Evolutionary conservation across 2,329 filamentous ascomycete genomes (phyloP).

Genomic region (Metarhizium anisopliae): DNA sequence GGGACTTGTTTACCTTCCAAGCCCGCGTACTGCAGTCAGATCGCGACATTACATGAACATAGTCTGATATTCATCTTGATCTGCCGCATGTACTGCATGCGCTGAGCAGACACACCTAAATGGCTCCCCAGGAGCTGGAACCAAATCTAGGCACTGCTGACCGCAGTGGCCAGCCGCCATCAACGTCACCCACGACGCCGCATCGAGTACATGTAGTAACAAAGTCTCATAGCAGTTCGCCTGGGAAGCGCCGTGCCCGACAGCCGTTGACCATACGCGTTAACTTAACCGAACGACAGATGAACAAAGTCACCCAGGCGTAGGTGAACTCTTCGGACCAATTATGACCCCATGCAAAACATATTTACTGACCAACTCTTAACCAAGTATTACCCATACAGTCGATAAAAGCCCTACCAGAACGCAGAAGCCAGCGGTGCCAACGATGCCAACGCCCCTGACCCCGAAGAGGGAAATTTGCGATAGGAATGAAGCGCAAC

Average conservation of each 20-base stretch:
- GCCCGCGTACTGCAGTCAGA: too few species aligned
- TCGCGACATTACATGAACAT: too few species aligned
- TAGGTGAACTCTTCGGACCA: slow-evolving; percentile 17
- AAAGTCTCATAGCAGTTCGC: slow-evolving; percentile 22
- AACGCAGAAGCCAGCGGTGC: slow-evolving; percentile 8
- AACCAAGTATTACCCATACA: slow-evolving; percentile 24
- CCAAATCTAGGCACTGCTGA: not conserved
- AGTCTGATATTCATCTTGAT: too few species aligned
- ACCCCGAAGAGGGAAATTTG: not conserved
- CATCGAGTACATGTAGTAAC: slow-evolving; percentile 7
- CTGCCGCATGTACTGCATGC: too few species aligned
- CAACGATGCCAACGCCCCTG: not conserved
- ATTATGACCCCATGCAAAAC: not conserved
- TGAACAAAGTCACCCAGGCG: slow-evolving; percentile 39
- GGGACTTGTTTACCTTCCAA: too few species aligned
- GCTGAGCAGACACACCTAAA: not conserved
- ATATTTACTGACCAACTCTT: slow-evolving; percentile 6
- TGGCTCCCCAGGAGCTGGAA: not conserved
- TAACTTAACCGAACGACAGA: slow-evolving; percentile 38
- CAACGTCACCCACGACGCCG: not conserved
- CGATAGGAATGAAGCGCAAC: not conserved
- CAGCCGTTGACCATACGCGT: slow-evolving; percentile 37
- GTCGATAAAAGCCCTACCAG: slow-evolving; percentile 17
- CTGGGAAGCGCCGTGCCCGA: slow-evolving; percentile 21
- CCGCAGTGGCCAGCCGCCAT: not conserved